Conservation (phyloP, 768 basidiomycete species). For the Mycena latifolia region DNA sequence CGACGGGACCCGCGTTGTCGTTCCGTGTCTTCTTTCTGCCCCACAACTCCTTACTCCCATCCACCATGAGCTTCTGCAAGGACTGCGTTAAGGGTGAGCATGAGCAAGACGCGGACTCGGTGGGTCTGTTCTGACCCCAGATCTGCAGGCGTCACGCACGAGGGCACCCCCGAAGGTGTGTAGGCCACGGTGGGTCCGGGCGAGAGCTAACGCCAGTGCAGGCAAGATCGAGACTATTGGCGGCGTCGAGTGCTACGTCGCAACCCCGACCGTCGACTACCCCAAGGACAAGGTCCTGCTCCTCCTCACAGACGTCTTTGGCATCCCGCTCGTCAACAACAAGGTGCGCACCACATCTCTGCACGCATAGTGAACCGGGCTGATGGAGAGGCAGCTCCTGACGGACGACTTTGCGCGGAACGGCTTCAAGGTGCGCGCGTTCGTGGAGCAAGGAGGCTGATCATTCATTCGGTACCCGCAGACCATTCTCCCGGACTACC, state of each 20-base stretch:
- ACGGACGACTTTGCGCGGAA: constrained; percentile 23
- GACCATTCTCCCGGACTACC: constrained; percentile 48
- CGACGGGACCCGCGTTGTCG: too few species aligned
- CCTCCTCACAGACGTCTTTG: constrained; percentile 66
- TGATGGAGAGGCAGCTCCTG: neutral
- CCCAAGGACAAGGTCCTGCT: constrained; percentile 69
- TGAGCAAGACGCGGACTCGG: too few species aligned
- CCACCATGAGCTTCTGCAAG: constrained; percentile 11
- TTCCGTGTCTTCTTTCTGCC: too few species aligned
- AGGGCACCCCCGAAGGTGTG: neutral
- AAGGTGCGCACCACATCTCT: neutral
- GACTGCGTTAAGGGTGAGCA: constrained; percentile 7
- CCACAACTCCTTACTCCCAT: too few species aligned
- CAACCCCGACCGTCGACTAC: constrained; percentile 63
- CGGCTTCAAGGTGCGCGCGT: constrained; percentile 19
- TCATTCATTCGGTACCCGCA: constrained; percentile 21
- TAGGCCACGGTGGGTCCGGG: neutral
- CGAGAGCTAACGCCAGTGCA: neutral
- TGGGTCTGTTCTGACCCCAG: too few species aligned
- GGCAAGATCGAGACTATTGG: constrained; percentile 26
- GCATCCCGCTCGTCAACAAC: constrained; percentile 51
- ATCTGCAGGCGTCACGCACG: neutral
- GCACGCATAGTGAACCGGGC: neutral
- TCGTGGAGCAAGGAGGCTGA: neutral
- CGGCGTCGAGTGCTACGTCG: constrained; percentile 65